Base-by-base conservation (phyloP, 192 early-diverging fungal genomes). In the Umbelopsis sp. region DNA sequence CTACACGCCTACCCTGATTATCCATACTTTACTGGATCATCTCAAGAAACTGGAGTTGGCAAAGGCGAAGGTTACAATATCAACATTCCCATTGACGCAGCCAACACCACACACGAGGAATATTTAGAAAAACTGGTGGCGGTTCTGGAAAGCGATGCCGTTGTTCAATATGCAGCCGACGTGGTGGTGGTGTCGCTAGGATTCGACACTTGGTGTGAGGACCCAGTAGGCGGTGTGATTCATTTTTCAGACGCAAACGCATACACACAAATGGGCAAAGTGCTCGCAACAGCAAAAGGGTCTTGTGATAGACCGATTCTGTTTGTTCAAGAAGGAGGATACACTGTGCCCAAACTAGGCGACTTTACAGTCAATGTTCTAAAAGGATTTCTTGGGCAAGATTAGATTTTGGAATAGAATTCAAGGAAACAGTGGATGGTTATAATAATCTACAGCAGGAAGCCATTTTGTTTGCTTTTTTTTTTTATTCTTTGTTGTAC, bases 51-150 rank as follows among this genome's bases (percentile, higher is more conserved):
- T 25, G 91, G 90, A 9, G 69, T 77, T 45, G 87, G 86, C 1
- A 80, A 84, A n/a, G 91, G 90, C 7, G 34, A 81, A 75, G 90
- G 89, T 10, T 91, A 83, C 71, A 92, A 90, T 65, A 73, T 92
- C 38, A 92, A 92, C 75, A 71, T 91, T 24, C 89, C 90, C 11
- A 72, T 92, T 25, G 69, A 75, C 17, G 32, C 81, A 26, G 80
- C 81, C 25, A 90, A 87, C 22, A 77, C 75, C 10, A 82, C 81
- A 0, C 78, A 91, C 66, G 85, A 82, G 14, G 80, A 86, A 21
- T 92, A 92, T 65, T 66, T 90, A 7, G 75, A 72, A 20, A 72
- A 69, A 2, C 70, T 92, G 1, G 59, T 75, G 20, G 71, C 54
- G 32, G 75, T 81, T 17, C 80, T 91, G 36, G 53, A 81, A n/a